Evolutionary conservation across 1,139 yeast species (phyloP), one percentile per base, ranked within the genome.

Genomic region (Hansenula sp.): DNA sequence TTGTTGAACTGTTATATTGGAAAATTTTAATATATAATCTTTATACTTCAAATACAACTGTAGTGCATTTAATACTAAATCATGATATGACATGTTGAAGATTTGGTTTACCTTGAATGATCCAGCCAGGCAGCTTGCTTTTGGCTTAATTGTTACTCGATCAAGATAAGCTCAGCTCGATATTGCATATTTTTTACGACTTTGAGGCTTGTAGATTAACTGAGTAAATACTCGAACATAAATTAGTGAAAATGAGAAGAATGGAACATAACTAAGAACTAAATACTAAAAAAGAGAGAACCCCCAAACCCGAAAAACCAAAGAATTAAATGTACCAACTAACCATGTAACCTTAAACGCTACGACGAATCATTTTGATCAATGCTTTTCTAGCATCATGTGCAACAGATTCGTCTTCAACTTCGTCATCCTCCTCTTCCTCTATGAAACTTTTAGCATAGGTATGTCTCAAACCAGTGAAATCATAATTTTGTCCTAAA

Each of bases 301-400:
- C 15, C 4, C 10, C 6, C 10, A 38, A 8, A 27, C 33, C 6
- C 25, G 11, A 33, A 17, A 6, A 40, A 19, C 4, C 16, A 13
- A 30, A 30, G 15, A 30, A 28, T 13, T 13, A n/a, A 13, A 19
- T 10, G 15, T 19, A 15, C 8, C 25, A 37, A 29, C 24, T 4
- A 11, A n/a, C 29, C 8, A 15, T 17, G n/a, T 13, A 21, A 13
- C 32, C 9, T 48, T 41, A 54, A 15, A 52, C 47, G 38, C 57
- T 54, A n/a, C 54, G 55, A 43, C 60, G 55, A 29, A 57, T 46
- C 53, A 54, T 50, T 40, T 52, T 54, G 19, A 57, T 49, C 45
- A 57, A 41, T 3, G 61, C 60, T 13, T 42, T 54, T 54, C 61
- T 57, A 3, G 61, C 61, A 46, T 57, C 61, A 41, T 37, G 48